These are phyloP conservation scores for Syncephalastrum racemosum DNA, from an alignment of 371 early-diverging fungal species.

Conservation along the genomic window DNA sequence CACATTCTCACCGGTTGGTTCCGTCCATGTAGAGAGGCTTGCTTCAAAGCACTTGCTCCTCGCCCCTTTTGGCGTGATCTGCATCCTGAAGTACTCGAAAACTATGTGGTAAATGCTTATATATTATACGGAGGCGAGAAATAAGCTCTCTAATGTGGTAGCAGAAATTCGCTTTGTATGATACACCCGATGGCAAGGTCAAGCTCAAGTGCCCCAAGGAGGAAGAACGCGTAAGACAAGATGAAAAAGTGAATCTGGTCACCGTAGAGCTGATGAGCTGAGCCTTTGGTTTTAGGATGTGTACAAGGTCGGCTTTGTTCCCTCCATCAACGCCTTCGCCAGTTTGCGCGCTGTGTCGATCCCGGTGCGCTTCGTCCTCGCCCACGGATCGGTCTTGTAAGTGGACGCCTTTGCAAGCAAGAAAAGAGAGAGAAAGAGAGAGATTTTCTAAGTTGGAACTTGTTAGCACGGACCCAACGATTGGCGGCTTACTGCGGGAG, in stretches of 20 bases:
- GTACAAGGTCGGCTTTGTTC: conserved; percentile 4
- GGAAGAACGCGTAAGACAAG: conserved; percentile 34
- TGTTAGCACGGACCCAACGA: conserved; percentile 6
- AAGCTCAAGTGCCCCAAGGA: conserved; percentile 41
- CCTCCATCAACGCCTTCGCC: conserved; percentile 8
- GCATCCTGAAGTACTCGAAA: conserved; percentile 34
- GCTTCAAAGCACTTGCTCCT: conserved; percentile 15
- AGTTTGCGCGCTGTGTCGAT: conserved; percentile 8
- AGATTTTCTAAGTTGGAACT: neutral
- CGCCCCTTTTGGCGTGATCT: conserved; percentile 24
- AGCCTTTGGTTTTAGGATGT: conserved; percentile 14
- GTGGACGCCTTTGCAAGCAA: neutral
- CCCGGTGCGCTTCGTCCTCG: conserved; percentile 17
- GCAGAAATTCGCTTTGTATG: conserved; percentile 36
- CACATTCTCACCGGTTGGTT: neutral
- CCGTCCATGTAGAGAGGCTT: conserved; percentile 18
- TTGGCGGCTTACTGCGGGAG: neutral
- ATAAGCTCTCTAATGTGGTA: neutral
- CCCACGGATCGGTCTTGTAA: conserved; percentile 17
- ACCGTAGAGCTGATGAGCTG: neutral
- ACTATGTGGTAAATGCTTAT: conserved; percentile 28
- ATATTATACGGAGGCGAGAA: neutral
- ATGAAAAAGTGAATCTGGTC: no score
- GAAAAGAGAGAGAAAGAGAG: no score
- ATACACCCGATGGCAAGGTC: conserved; percentile 36